Base-by-base conservation (phyloP, 2,329 filamentous ascomycete species). In the Plectosphaerella plurivora region DNA sequence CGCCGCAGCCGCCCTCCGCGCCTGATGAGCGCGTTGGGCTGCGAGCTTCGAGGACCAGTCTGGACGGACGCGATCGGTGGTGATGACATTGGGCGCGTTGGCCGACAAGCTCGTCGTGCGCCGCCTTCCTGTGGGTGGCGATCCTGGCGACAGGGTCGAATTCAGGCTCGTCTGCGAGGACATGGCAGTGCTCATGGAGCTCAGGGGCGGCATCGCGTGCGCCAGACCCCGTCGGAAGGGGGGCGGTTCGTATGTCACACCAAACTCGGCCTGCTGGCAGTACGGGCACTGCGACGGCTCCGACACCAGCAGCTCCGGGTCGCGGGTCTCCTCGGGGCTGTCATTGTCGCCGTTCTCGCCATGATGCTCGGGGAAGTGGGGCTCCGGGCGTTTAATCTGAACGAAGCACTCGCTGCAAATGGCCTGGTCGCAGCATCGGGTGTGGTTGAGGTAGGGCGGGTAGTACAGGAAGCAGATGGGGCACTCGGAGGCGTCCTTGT, bases 331-430 rank as follows among this genome's bases (percentile, higher is more conserved):
- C 16, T 82, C 78, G 0, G 77, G 70, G 14, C 68, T 71, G 44
- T 60, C 53, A n/a, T 57, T 54, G 37, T 53, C 60, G 28, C 58
- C 51, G 53, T 65, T 57, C 20, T 81, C 73, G n/a, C 76, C 79
- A 53, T 80, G 75, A 63, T 94, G 89, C 66, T 96, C 90, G 1
- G 91, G 90, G 39, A 91, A 84, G 67, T 97, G 90, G 10, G 91
- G 92, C 58, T 99, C 93, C 4, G 91, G 86, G 42, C 94, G 84
- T 68, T 97, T 97, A 67, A 99, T 99, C 68, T 99, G 94, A 4
- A 99, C 94, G 63, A 99, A 99, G 68, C 94, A 99, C 72, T 99
- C 94, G 42, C 92, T 97, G 72, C 94, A 99, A 57, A 99, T 97
- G 6, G 89, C 80, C 67, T 99, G 94, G 62, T 96, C 91, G 68